phyloP scores from a whole-genome alignment of 2,329 filamentous ascomycete species.

The Mycocentrospora acerina region DNA sequence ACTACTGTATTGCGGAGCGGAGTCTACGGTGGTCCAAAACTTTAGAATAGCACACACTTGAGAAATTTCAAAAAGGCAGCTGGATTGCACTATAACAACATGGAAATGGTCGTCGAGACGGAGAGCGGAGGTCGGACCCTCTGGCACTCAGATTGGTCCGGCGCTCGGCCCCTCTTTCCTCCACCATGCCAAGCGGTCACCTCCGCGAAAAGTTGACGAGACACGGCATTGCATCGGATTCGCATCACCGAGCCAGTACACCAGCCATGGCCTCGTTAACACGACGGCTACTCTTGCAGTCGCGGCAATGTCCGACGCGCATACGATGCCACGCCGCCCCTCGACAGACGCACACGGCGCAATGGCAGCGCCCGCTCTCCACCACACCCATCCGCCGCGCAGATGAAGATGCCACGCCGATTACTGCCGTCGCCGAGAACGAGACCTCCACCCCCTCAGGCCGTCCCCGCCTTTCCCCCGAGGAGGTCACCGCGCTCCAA shows the following conservation, averaged over 20 bases:
- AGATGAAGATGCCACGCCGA: slow-evolving; percentile 13
- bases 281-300: slow-evolving; percentile 33
- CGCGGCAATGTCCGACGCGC: slow-evolving; percentile 29
- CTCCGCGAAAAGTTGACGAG: slow-evolving; percentile 37
- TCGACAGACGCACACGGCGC: slow-evolving; percentile 18
- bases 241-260: no score
- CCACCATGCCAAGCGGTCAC: slow-evolving; percentile 24
- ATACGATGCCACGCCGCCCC: slow-evolving; percentile 19
- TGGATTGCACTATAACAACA: no score
- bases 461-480: slow-evolving; percentile 1
- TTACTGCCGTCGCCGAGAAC: slow-evolving; percentile 6
- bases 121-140: slow-evolving; percentile 25
- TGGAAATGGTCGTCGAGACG: slow-evolving; percentile 2
- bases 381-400: slow-evolving; percentile 23
- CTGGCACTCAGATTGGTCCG: slow-evolving; percentile 18
- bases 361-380: slow-evolving; percentile 39
- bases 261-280: slow-evolving; percentile 40
- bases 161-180: slow-evolving; percentile 23
- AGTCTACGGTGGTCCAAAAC: no score
- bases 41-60: no score
- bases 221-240: no score
- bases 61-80: no score
- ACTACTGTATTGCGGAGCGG: no score
- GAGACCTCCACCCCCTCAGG: slow-evolving; percentile 4
- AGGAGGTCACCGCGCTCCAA: slow-evolving; percentile 19